These are phyloP conservation scores for Botrytis tulipae DNA, from an alignment of 2,329 filamentous ascomycete species.

Conservation along the genomic window DNA sequence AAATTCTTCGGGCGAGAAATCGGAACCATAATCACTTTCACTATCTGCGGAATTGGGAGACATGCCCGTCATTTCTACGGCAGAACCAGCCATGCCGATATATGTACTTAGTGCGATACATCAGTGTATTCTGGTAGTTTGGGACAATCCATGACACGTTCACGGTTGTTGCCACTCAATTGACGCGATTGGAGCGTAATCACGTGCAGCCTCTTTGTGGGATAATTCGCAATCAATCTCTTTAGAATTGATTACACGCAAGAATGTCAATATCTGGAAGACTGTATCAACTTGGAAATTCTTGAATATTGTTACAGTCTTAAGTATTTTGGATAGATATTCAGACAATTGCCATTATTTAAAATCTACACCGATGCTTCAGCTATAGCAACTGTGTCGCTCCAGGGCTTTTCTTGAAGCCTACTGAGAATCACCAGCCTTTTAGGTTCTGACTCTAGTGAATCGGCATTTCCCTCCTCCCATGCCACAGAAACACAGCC, in stretches of 20 bases:
- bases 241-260: background rate
- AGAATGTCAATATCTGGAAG: background rate
- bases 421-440: background rate
- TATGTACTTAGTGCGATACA: conserved; percentile 22
- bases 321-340: background rate
- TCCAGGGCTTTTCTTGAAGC: background rate
- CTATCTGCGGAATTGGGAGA: conserved; percentile 40
- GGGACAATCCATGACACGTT: background rate
- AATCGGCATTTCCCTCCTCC: background rate
- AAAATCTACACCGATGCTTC: background rate
- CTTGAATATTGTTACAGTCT: background rate
- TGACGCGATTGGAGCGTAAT: background rate
- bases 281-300: background rate
- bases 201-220: background rate
- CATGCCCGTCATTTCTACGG: conserved; percentile 13
- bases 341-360: background rate
- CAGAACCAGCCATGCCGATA: conserved; percentile 32
- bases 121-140: conserved; percentile 13
- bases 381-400: background rate
- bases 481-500: background rate
- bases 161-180: background rate
- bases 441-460: background rate
- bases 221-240: background rate
- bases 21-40: conserved; percentile 62
- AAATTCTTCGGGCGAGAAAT: conserved; percentile 58